Base-by-base conservation (phyloP, 257 asterid species). In the Phtheirospermum japonicum region DNA sequence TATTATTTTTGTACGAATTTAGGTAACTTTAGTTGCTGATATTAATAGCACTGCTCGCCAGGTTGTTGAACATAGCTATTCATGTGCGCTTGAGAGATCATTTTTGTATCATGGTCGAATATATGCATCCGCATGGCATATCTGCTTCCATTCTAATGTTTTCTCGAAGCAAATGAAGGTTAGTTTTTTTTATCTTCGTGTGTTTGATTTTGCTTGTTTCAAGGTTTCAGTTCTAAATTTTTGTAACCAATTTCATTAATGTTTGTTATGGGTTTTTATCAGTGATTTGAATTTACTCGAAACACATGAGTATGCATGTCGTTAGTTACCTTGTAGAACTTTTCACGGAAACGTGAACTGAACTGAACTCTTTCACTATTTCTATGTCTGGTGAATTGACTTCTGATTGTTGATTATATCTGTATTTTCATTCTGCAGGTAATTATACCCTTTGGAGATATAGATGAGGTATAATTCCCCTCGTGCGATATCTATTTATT, bases 81-180 rank as follows among this genome's bases (percentile, higher is more conserved):
- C 99, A 57, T 93, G 99, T 74, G 97, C 99, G 23, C 94, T 93
- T 11, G 99, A 93, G 83, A 83, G 97, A 75, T 93, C 99, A 63
- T 89, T 93, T 74, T 79, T 93, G 75, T 93, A 93, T 75, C 99
- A 89, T 61, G 99, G 99, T 52, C 90, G 99, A 68, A 80, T 93
- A 86, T 93, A 85, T 71, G 88, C 85, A 67, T 93, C 97, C 28
- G 79, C 95, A 14, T 83, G 97, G 96, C 94, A 87, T 78, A 80
- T 93, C 78, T 93, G 99, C 86, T 93, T 93, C 82, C 96, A 93
- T 71, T 89, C 99, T 63, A 93, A 89, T n/a, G 84, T 93, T 36
- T 93, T 93, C 78, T 87, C 96, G n/a, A 93, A 93, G 86, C 95
- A 93, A 80, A 89, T 87, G 86, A 93, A 89, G 95, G 97, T 93